Evolutionary conservation across 2,329 filamentous ascomycete genomes (phyloP).

Genomic region (Corinectria fuckeliana): DNA sequence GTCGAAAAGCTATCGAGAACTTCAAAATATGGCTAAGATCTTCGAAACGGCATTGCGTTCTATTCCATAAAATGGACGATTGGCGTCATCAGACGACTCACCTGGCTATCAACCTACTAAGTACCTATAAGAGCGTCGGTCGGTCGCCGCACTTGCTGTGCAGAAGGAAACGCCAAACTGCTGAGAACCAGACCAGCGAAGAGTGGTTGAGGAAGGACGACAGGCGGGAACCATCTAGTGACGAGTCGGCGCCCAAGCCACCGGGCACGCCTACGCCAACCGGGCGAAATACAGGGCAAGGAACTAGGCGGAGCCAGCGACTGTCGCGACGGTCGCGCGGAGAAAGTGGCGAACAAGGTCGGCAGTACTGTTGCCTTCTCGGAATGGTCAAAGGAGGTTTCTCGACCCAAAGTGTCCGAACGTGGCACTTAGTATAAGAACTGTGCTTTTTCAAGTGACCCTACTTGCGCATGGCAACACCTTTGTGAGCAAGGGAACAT

Average conservation of each 20-base stretch:
- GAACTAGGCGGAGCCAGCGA: no score
- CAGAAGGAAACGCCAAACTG: not conserved
- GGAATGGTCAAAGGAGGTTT: not conserved
- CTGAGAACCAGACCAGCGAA: not conserved
- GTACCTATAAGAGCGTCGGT: not conserved
- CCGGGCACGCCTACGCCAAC: not conserved
- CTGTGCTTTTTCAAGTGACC: conserved; percentile 47
- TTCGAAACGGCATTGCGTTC: not conserved
- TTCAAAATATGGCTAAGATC: conserved; percentile 7
- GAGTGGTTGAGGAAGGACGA: not conserved
- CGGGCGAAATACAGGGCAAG: not conserved
- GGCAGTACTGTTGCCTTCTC: not conserved
- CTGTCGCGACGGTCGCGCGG: not conserved
- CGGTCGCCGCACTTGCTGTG: not conserved
- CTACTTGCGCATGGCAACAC: conserved; percentile 51
- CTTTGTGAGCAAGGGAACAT: conserved; percentile 51
- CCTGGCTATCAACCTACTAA: not conserved
- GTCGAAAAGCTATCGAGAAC: not conserved
- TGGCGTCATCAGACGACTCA: not conserved
- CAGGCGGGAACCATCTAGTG: not conserved
- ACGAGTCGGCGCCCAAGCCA: not conserved
- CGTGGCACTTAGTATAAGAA: conserved; percentile 36
- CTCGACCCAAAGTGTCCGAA: conserved; percentile 19
- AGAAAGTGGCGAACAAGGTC: not conserved
- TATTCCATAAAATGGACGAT: not conserved